Percentiles rank a stretch among this genome's conserved stretches.
phyloP scores from a whole-genome alignment of 192 early-diverging fungal genomes.

The Podila epicladia region DNA sequence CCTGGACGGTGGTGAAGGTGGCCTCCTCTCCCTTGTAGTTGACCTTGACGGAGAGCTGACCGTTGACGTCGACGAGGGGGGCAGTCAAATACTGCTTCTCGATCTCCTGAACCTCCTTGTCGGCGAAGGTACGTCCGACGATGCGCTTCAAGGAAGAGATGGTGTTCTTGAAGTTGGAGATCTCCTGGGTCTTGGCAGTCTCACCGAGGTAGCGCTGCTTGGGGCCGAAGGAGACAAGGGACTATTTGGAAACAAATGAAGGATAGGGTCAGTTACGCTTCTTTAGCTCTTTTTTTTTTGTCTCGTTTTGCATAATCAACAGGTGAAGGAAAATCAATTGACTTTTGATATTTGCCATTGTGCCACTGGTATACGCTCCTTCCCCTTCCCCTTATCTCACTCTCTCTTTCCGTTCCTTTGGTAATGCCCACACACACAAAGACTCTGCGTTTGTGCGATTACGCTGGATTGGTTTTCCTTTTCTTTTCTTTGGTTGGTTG shows the following conservation, averaged over 20 bases:
- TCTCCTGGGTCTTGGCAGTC: slow-evolving; percentile 94
- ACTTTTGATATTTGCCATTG: too few species aligned
- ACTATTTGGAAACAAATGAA: slow-evolving; percentile 40
- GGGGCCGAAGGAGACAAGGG: slow-evolving; percentile 92
- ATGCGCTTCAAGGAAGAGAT: slow-evolving; percentile 91
- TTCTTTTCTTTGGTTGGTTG: too few species aligned
- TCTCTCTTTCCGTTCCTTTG: too few species aligned
- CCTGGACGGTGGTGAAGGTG: slow-evolving; percentile 87
- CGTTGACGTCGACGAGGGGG: slow-evolving; percentile 81
- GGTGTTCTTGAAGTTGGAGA: slow-evolving; percentile 99
- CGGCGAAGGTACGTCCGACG: slow-evolving; percentile 85
- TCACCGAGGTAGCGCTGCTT: slow-evolving; percentile 98
- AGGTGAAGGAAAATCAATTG: background rate
- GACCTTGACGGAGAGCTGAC: slow-evolving; percentile 89
- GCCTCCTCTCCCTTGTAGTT: slow-evolving; percentile 82
- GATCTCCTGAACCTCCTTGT: slow-evolving; percentile 84
- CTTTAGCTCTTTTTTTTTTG: background rate
- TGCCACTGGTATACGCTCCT: too few species aligned
- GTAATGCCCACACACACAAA: too few species aligned
- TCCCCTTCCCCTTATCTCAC: too few species aligned
- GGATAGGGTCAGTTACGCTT: background rate
- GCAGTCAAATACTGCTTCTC: slow-evolving; percentile 89
- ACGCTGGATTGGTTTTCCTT: too few species aligned
- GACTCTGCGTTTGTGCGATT: too few species aligned
- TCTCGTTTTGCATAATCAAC: background rate